phyloP scores from a whole-genome alignment of 2,329 filamentous ascomycete species.

The Raffaelea arxii region DNA sequence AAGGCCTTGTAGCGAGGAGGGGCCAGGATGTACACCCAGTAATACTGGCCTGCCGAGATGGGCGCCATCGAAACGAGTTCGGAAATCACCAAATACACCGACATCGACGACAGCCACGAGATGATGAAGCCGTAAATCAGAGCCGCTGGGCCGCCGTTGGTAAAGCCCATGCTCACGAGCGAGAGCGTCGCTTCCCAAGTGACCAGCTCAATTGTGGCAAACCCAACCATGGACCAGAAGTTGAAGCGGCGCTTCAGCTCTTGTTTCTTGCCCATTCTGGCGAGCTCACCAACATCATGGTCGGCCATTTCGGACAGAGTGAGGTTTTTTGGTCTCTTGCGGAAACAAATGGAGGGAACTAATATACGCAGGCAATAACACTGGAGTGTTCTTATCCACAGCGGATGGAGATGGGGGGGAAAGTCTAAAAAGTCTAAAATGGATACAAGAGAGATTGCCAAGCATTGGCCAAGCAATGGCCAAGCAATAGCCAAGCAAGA shows the following conservation, averaged over 20 bases:
- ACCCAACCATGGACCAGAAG: slow-evolving; percentile 37
- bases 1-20: slow-evolving; percentile 36
- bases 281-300: not conserved
- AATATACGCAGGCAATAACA: not conserved
- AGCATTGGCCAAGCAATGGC: not conserved
- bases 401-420: too few species aligned
- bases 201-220: slow-evolving; percentile 37
- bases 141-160: slow-evolving; percentile 41
- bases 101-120: slow-evolving; percentile 32
- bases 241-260: slow-evolving; percentile 32
- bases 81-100: slow-evolving; percentile 25
- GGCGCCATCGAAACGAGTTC: slow-evolving; percentile 36
- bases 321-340: too few species aligned
- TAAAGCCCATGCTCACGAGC: slow-evolving; percentile 25
- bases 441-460: not conserved
- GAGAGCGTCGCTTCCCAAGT: slow-evolving; percentile 35
- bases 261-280: not conserved
- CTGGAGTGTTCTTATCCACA: not conserved
- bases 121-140: slow-evolving; percentile 41
- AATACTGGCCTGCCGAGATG: slow-evolving; percentile 47
- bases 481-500: too few species aligned
- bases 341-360: not conserved
- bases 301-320: not conserved
- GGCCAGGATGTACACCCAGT: slow-evolving; percentile 46
- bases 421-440: not conserved